Percentiles rank a stretch among this genome's conserved stretches.
Conservation (phyloP, 306 rosid genomes). For the Rosa multiflora region DNA sequence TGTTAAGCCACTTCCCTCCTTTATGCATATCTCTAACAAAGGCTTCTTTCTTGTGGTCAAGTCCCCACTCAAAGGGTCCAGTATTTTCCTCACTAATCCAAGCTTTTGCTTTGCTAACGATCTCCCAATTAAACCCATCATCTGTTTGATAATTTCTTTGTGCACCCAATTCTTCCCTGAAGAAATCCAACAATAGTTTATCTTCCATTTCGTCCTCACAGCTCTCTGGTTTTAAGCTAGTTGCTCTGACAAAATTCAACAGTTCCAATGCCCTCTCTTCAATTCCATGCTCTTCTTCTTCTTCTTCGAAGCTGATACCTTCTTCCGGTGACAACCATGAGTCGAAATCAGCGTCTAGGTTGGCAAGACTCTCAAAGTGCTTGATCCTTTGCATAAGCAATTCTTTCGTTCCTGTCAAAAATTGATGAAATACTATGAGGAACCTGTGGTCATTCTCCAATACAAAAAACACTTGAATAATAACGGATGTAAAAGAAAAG, state of each 20-base stretch:
- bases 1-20: conserved; percentile 40
- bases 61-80: conserved; percentile 32
- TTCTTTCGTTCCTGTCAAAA: conserved; percentile 54
- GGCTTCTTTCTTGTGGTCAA: conserved; percentile 39
- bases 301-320: conserved; percentile 19
- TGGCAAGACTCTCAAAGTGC: conserved; percentile 43
- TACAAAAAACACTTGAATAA: not conserved
- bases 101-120: conserved; percentile 43
- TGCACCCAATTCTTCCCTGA: conserved; percentile 37
- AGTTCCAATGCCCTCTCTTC: conserved; percentile 42
- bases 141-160: conserved; percentile 26
- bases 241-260: conserved; percentile 41
- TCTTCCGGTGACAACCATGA: conserved; percentile 29
- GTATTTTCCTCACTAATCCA: conserved; percentile 37
- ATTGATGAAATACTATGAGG: not conserved
- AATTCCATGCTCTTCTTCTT: conserved; percentile 30
- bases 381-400: conserved; percentile 38
- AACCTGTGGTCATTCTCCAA: not conserved
- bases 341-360: conserved; percentile 33
- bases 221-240: conserved; percentile 17
- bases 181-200: conserved; percentile 51
- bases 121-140: conserved; percentile 32
- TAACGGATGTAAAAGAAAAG: not conserved
- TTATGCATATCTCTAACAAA: conserved; percentile 55
- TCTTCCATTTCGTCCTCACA: conserved; percentile 25